Percentiles rank a stretch among this genome's conserved stretches.
Conservation (phyloP, 257 asterid genomes). For the Euphrasia confusa region DNA sequence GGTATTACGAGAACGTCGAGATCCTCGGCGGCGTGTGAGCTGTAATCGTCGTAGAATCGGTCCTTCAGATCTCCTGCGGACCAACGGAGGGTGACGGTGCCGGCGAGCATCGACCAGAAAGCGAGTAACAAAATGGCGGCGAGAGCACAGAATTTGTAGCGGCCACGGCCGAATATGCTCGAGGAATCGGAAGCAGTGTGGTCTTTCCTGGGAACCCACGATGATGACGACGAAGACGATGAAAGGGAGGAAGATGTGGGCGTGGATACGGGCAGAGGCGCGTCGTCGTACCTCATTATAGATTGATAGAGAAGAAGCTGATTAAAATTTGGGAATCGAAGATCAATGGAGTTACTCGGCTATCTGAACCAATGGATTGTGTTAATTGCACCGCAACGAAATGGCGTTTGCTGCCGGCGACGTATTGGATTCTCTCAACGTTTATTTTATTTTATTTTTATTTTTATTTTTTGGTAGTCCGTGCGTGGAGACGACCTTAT, state of each 20-base stretch:
- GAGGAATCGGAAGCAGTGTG: not conserved
- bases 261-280: conserved; percentile 51
- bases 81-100: conserved; percentile 28
- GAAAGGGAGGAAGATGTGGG: conserved; percentile 43
- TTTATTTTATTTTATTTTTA: too few species aligned
- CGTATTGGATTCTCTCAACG: too few species aligned
- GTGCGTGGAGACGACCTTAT: too few species aligned
- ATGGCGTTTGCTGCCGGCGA: too few species aligned
- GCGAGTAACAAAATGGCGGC: not conserved
- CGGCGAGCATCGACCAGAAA: not conserved
- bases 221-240: conserved; percentile 18
- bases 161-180: not conserved
- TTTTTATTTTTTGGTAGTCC: too few species aligned
- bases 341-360: not conserved
- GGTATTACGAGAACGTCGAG: conserved; percentile 34
- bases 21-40: conserved; percentile 28
- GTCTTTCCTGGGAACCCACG: conserved; percentile 24
- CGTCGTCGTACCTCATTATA: conserved; percentile 53
- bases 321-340: not conserved
- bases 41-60: conserved; percentile 26
- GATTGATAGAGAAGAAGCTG: conserved; percentile 1
- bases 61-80: conserved; percentile 47
- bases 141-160: not conserved
- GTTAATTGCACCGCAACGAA: not conserved
- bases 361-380: conserved; percentile 12